Percentiles rank a stretch among this genome's conserved stretches.
Conservation (phyloP, 2,329 filamentous ascomycete species). For the Colletotrichum phormii region DNA sequence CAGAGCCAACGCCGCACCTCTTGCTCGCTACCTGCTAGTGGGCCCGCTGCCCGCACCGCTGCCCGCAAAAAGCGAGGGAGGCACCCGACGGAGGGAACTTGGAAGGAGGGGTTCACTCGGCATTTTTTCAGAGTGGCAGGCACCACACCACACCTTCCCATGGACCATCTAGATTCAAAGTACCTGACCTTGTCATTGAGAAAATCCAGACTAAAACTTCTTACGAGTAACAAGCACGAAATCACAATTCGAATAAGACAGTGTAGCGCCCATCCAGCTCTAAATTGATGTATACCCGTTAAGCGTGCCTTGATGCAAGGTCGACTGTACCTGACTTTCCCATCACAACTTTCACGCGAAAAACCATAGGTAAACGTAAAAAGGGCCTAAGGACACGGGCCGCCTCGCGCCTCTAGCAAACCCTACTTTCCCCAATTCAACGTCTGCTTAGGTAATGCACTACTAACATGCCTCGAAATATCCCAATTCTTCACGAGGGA, state of each 20-base stretch:
- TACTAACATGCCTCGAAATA: background rate
- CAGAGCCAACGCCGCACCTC: background rate
- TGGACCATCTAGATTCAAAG: no score
- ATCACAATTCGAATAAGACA: no score
- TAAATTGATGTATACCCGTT: no score
- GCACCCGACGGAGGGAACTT: background rate
- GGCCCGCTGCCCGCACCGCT: background rate
- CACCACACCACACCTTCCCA: background rate
- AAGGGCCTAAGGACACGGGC: conserved; percentile 7
- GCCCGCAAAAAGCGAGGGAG: background rate
- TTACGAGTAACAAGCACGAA: no score
- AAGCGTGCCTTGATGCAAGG: no score
- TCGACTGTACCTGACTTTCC: no score
- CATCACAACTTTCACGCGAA: background rate
- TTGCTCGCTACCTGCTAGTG: background rate
- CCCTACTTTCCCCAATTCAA: background rate
- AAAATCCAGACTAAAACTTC: no score
- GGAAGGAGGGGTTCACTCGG: background rate
- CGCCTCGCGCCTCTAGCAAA: background rate
- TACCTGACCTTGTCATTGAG: no score
- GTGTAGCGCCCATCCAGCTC: no score
- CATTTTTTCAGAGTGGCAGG: background rate
- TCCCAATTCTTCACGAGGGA: background rate
- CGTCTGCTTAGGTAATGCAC: no score
- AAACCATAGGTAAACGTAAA: background rate